Conservation (phyloP, 2,329 filamentous ascomycete genomes). For the Ophiosphaerella narmari region DNA sequence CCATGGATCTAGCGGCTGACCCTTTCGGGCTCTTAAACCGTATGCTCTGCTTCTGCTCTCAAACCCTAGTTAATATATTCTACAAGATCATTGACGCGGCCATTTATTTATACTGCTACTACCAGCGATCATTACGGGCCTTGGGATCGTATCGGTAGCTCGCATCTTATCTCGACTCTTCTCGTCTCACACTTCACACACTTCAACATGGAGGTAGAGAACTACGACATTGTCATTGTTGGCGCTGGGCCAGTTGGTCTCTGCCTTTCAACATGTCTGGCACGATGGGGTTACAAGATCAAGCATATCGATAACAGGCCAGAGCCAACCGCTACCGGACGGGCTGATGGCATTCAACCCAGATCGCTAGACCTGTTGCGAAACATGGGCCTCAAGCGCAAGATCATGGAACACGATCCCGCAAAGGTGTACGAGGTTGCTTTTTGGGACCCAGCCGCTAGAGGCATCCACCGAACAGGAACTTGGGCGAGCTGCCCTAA, state of each 20-base stretch:
- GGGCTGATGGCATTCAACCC: constrained; percentile 90
- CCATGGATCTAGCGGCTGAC: constrained; percentile 23
- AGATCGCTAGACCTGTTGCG: constrained; percentile 83
- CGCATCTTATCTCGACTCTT: constrained; percentile 1
- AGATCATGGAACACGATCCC: constrained; percentile 84
- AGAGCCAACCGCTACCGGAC: constrained; percentile 82
- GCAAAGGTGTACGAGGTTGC: constrained; percentile 79
- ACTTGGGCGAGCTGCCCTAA: constrained; percentile 86
- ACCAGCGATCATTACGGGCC: not conserved
- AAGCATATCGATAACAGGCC: constrained; percentile 92
- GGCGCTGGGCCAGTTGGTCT: constrained; percentile 89
- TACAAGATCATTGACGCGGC: constrained; percentile 5
- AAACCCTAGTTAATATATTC: constrained; percentile 15
- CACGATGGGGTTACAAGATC: constrained; percentile 91
- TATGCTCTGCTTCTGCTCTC: constrained; percentile 8
- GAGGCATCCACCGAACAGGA: constrained; percentile 63
- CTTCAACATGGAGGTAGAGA: constrained; percentile 43
- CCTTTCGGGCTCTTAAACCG: constrained; percentile 16
- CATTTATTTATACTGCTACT: constrained; percentile 8
- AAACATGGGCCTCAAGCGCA: constrained; percentile 87
- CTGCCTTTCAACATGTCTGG: constrained; percentile 83
- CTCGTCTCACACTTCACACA: not conserved
- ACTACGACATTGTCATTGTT: constrained; percentile 76
- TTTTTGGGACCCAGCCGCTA: constrained; percentile 64
- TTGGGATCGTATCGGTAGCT: not conserved